Evolutionary conservation across 2,329 filamentous ascomycete species (phyloP), one percentile per base, ranked within the genome.

Genomic region (Leptoxyphium fumago): DNA sequence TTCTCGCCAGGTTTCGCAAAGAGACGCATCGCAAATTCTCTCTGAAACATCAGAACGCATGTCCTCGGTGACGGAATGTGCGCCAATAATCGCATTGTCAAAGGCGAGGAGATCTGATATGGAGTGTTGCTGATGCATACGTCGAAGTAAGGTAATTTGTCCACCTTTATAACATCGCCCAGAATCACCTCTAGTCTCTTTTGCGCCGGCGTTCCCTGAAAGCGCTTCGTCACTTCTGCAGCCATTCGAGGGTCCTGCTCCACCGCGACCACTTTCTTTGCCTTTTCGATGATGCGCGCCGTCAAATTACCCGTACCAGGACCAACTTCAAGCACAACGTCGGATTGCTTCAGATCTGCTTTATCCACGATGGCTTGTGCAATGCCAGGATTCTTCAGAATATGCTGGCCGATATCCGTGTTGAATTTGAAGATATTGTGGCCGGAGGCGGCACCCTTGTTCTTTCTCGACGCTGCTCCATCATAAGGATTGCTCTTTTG

Each of bases 351-450:
- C 34, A 98, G 73, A 55, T 82, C 78, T 13, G 87, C 84, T 68
- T 96, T 96, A 53, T 82, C 73, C 29, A 89, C 84, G 53, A 91
- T 89, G 42, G 79, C 79, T 59, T 84, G 79, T 4, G 84, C 82
- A 41, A 93, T 82, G 56, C 84, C 83, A 1, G 84, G 84, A 63
- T 94, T 94, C 64, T 94, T 95, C 52, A 96, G 74, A 49, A 98
- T 91, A 64, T 96, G 86, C 60, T 84, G 79, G 55, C 89, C 87
- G 52, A 91, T 77, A 62, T 89, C 77, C 55, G 83, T 91, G 71
- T 94, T 94, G 78, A 95, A 94, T 63, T 93, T 94, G 77, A 96
- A 96, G 64, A 95, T 85, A 56, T 84, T 88, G 68, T 94, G 87
- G 38, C 70, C 69, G 5, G 69, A 65, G 38, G 70, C 69, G 5